Conservation (phyloP, 306 rosid genomes). For the cucumber (Cucumis sativus) region DNA sequence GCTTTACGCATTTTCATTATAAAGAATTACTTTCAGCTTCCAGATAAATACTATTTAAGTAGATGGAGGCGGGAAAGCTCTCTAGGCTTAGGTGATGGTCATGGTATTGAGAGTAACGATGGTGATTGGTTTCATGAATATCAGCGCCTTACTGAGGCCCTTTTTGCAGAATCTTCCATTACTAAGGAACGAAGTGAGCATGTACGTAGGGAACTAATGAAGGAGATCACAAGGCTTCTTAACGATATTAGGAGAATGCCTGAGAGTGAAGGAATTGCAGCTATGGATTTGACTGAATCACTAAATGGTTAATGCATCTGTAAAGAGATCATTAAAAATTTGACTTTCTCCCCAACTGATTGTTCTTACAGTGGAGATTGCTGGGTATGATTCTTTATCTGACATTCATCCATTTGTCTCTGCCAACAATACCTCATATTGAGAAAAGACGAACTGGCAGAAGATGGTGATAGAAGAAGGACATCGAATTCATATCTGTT, state of each 20-base stretch:
- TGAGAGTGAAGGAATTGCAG: constrained; percentile 36
- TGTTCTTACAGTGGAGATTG: background rate
- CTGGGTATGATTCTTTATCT: background rate
- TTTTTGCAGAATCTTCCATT: constrained; percentile 60
- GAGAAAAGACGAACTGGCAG: background rate
- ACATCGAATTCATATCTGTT: background rate
- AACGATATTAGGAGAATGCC: constrained; percentile 74
- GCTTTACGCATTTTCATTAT: constrained; percentile 45
- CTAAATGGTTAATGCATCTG: constrained; percentile 32
- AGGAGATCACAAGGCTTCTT: constrained; percentile 61
- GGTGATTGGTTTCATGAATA: constrained; percentile 76
- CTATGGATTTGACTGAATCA: constrained; percentile 54
- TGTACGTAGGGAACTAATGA: constrained; percentile 47
- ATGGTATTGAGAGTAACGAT: constrained; percentile 19
- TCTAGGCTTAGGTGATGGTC: constrained; percentile 30
- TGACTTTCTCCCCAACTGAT: background rate
- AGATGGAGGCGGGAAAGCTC: constrained; percentile 72
- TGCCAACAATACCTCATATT: background rate
- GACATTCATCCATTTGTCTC: background rate
- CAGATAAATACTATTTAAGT: constrained; percentile 55
- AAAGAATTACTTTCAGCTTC: constrained; percentile 87
- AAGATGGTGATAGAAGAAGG: background rate
- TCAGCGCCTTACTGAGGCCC: constrained; percentile 53
- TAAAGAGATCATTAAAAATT: background rate
- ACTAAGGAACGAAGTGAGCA: constrained; percentile 81